Evolutionary conservation across 2,329 filamentous ascomycete species (phyloP).

Genomic region (Laburnicola sp.): DNA sequence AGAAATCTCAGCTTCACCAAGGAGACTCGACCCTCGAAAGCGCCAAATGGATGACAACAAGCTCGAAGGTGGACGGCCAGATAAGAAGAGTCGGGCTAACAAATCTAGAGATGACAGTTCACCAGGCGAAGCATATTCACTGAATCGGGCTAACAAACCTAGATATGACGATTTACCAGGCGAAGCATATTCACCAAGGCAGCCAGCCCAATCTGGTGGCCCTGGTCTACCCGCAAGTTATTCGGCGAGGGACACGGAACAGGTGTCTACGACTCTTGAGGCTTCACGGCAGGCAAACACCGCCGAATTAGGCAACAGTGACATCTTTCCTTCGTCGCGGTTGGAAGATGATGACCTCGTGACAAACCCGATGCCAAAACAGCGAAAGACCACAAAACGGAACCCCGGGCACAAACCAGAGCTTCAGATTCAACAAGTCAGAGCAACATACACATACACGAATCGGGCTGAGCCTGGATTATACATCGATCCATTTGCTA

Average conservation of each 20-base stretch:
- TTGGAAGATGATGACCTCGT: constrained; percentile 1
- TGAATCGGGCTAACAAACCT: background rate
- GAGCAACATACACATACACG: constrained; percentile 37
- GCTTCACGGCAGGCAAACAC: background rate
- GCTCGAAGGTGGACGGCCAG: background rate
- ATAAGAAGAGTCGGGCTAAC: background rate
- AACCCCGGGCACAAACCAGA: background rate
- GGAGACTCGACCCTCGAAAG: background rate
- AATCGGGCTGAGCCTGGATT: constrained; percentile 42
- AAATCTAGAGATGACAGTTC: background rate
- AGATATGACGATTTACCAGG: background rate
- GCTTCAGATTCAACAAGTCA: constrained; percentile 26
- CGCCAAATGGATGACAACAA: background rate
- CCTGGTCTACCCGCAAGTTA: background rate
- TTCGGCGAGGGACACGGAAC: background rate
- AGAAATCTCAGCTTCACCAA: background rate
- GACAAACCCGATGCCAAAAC: background rate
- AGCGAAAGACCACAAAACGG: no score
- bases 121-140: background rate
- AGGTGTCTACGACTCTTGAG: background rate
- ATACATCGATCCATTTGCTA: constrained; percentile 52
- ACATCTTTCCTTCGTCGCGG: background rate
- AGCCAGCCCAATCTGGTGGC: background rate
- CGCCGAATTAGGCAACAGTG: background rate
- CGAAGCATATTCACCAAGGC: background rate